Conservation (phyloP, 495 filamentous ascomycete species). For the Penicillium riverlandense region DNA sequence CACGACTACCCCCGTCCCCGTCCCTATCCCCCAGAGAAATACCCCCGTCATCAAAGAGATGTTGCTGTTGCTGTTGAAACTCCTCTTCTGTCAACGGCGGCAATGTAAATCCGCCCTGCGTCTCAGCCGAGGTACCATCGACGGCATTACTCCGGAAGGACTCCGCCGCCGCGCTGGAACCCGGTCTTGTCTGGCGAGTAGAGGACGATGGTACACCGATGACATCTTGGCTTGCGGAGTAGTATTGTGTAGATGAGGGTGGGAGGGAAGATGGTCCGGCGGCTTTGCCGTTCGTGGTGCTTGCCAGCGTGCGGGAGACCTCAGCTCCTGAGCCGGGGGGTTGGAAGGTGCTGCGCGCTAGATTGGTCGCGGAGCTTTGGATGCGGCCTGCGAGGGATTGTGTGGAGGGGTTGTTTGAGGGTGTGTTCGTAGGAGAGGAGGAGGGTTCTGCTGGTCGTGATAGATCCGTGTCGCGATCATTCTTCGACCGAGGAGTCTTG, state of each 20-base stretch:
- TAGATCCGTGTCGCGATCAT: background rate
- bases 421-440: background rate
- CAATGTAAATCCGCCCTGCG: constrained; percentile 15
- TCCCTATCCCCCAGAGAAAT: background rate
- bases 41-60: too few species aligned
- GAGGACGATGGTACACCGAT: background rate
- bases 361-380: constrained; percentile 29
- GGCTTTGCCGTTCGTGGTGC: constrained; percentile 16
- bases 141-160: constrained; percentile 11
- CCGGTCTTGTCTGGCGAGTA: background rate
- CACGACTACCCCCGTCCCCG: background rate
- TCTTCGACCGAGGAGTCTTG: too few species aligned
- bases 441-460: background rate
- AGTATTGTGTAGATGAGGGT: constrained; percentile 7
- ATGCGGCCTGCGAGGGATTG: constrained; percentile 28
- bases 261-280: constrained; percentile 6
- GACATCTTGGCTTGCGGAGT: constrained; percentile 2
- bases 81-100: constrained; percentile 21
- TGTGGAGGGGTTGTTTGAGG: constrained; percentile 3
- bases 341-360: constrained; percentile 28
- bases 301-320: constrained; percentile 20
- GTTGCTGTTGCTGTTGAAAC: constrained; percentile 10
- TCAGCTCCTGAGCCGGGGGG: constrained; percentile 10
- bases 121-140: background rate
- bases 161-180: background rate